Evolutionary conservation across 495 filamentous ascomycete species (phyloP).

Genomic region (Aspergillus asperescens): DNA sequence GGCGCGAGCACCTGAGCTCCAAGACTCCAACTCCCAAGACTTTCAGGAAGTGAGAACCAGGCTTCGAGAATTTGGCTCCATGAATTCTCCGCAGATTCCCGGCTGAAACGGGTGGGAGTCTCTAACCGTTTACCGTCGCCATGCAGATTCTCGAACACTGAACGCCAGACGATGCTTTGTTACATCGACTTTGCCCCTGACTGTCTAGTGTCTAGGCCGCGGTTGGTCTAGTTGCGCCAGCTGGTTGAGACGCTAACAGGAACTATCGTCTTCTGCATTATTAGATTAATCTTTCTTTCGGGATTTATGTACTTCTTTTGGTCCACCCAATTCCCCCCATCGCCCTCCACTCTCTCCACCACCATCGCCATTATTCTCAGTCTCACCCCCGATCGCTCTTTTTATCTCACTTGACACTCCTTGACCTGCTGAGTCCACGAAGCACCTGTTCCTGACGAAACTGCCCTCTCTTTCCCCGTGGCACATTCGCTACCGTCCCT

Average conservation of each 20-base stretch:
- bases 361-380: neutral
- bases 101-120: neutral
- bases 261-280: slow-evolving; percentile 5
- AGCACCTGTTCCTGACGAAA: neutral
- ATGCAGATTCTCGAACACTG: slow-evolving; percentile 16
- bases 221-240: slow-evolving; percentile 7
- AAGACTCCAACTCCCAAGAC: neutral
- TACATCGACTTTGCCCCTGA: slow-evolving; percentile 12
- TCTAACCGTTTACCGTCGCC: neutral
- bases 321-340: neutral
- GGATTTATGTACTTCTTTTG: neutral
- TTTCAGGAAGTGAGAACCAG: no score
- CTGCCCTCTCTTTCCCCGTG: neutral
- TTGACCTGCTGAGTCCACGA: neutral
- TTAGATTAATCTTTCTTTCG: neutral
- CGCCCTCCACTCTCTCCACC: slow-evolving; percentile 3
- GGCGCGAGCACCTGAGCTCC: no score
- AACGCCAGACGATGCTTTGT: neutral
- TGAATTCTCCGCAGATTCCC: neutral
- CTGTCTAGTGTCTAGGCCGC: slow-evolving; percentile 1
- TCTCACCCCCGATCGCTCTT: neutral
- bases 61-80: neutral
- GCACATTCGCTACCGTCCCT: neutral
- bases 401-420: neutral
- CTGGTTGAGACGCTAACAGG: slow-evolving; percentile 6